Conservation (phyloP, 1,284 basidiomycete genomes). For the Tetrapyrgos nigripes region DNA sequence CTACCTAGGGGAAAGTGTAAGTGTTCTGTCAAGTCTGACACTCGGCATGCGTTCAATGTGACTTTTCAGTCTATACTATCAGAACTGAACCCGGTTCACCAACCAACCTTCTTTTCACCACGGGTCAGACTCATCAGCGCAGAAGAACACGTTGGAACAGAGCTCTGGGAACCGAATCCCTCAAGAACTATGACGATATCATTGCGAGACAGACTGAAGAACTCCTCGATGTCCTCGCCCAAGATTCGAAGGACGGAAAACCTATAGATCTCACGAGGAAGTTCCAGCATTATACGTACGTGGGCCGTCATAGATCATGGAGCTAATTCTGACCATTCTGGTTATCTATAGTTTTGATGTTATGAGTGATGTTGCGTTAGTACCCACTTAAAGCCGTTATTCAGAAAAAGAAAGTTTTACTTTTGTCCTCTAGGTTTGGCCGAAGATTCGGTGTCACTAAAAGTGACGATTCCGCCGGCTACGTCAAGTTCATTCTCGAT, state of each 20-base stretch:
- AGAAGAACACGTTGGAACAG: conserved; percentile 46
- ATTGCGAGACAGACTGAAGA: conserved; percentile 44
- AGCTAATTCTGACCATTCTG: too few relatives aligned
- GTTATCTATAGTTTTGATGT: conserved; percentile 4
- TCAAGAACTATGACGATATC: conserved; percentile 56
- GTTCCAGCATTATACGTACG: background rate
- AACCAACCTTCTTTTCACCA: background rate
- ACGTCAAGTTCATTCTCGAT: too few relatives aligned
- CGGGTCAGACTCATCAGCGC: background rate
- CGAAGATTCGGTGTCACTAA: background rate
- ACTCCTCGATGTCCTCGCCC: too few relatives aligned
- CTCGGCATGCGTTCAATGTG: background rate
- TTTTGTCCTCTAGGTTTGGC: background rate
- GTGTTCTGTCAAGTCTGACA: conserved; percentile 25
- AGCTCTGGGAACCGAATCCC: conserved; percentile 50
- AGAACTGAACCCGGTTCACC: conserved; percentile 11
- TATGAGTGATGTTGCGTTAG: conserved; percentile 2
- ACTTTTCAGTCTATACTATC: conserved; percentile 20
- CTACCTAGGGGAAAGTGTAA: conserved; percentile 50
- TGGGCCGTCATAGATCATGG: too few relatives aligned
- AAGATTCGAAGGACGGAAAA: too few relatives aligned
- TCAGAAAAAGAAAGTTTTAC: too few relatives aligned
- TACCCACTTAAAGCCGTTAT: too few relatives aligned
- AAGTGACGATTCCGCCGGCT: too few relatives aligned
- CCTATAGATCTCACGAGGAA: conserved; percentile 43